phyloP scores from a whole-genome alignment of 1,284 basidiomycete genomes.

The Thecaphora frezii region DNA sequence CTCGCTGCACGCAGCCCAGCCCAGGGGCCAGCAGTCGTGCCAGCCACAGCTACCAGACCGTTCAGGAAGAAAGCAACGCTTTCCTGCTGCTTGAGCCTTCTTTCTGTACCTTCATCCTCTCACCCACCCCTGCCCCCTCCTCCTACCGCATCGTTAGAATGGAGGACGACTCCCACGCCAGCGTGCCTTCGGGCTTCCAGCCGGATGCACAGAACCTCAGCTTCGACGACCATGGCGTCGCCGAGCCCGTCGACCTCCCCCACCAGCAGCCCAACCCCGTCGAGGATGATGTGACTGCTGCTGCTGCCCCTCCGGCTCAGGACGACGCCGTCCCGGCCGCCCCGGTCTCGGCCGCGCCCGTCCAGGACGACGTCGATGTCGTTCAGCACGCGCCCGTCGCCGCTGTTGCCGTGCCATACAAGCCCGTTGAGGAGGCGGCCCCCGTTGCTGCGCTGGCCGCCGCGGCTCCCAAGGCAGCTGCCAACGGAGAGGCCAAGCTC shows the following conservation, averaged over 20 bases:
- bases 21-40: no score
- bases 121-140: not conserved
- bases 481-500: conserved; percentile 15
- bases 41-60: no score
- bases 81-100: not conserved
- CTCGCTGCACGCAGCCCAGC: no score
- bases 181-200: conserved; percentile 62
- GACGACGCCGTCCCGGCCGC: not conserved
- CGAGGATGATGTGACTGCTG: conserved; percentile 11
- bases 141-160: conserved; percentile 54
- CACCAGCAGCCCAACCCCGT: conserved; percentile 4
- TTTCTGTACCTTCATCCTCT: not conserved
- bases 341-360: not conserved
- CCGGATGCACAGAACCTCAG: conserved; percentile 31
- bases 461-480: conserved; percentile 4
- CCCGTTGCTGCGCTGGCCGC: not conserved
- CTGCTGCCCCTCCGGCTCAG: conserved; percentile 10
- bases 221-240: conserved; percentile 28
- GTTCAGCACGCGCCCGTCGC: not conserved
- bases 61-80: no score
- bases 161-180: conserved; percentile 63
- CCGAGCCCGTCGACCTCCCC: conserved; percentile 26
- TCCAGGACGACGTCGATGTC: conserved; percentile 18
- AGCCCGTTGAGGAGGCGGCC: no score
- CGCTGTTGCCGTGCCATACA: not conserved